Conservation (phyloP, 352 stramenopile species). For the Pythium coloratum region DNA sequence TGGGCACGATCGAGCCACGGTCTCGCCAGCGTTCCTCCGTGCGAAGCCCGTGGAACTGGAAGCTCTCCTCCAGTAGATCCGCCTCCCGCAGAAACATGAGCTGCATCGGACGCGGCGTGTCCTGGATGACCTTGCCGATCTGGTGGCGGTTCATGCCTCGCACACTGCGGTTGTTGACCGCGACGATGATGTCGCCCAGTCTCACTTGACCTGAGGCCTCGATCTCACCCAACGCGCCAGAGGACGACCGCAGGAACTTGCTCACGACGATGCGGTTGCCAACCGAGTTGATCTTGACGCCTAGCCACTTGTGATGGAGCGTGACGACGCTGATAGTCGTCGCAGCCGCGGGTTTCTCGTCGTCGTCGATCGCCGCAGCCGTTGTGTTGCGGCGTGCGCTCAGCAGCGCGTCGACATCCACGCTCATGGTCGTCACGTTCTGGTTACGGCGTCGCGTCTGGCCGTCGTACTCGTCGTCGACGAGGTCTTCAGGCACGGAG, state of each 20-base stretch:
- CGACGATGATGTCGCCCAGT: slow-evolving; percentile 62
- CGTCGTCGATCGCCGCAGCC: neutral
- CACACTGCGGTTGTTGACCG: slow-evolving; percentile 62
- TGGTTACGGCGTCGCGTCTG: slow-evolving; percentile 5
- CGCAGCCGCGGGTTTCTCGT: neutral
- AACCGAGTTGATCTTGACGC: slow-evolving; percentile 78
- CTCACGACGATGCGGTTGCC: slow-evolving; percentile 69
- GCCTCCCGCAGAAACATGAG: slow-evolving; percentile 59
- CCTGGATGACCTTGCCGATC: slow-evolving; percentile 61
- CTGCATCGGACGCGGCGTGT: slow-evolving; percentile 50
- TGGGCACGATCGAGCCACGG: slow-evolving; percentile 44
- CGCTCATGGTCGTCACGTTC: slow-evolving; percentile 5
- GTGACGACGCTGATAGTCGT: slow-evolving; percentile 37
- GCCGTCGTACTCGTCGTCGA: slow-evolving; percentile 10
- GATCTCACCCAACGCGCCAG: slow-evolving; percentile 63
- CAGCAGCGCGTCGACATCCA: slow-evolving; percentile 16
- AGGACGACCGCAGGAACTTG: slow-evolving; percentile 64
- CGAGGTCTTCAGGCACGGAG: slow-evolving; percentile 3
- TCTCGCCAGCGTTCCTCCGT: slow-evolving; percentile 60
- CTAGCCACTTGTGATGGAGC: slow-evolving; percentile 70
- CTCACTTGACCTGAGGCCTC: slow-evolving; percentile 59
- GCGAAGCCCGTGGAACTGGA: slow-evolving; percentile 55
- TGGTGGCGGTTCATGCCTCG: slow-evolving; percentile 61
- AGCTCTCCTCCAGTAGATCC: slow-evolving; percentile 48
- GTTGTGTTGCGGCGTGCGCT: slow-evolving; percentile 12